Percentiles rank a stretch among this genome's conserved stretches.
Evolutionary conservation across 805 yeast genomes (phyloP).

Genomic region (Clavispora fructus): DNA sequence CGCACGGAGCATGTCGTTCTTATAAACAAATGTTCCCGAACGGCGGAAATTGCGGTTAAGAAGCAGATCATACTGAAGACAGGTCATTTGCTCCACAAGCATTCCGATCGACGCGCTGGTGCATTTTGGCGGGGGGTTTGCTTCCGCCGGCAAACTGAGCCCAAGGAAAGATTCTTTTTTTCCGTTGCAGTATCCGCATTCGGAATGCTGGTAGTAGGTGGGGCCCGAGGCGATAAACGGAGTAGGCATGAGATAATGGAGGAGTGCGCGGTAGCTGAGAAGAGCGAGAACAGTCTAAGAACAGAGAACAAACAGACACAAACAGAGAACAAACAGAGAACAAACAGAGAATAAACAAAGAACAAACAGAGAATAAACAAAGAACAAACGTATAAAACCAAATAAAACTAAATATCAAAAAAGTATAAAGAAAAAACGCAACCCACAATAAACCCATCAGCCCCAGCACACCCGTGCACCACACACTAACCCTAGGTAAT

Average conservation of each 20-base stretch:
- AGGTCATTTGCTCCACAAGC: constrained; percentile 40
- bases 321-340: no score
- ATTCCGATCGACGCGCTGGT: constrained; percentile 31
- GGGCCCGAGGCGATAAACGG: constrained; percentile 20
- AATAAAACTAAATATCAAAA: no score
- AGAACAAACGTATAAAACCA: no score
- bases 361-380: no score
- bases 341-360: no score
- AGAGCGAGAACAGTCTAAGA: no score
- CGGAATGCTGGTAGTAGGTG: constrained; percentile 35
- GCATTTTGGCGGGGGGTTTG: constrained; percentile 14
- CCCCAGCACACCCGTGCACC: no score
- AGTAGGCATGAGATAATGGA: neutral
- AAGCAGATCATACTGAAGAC: constrained; percentile 53
- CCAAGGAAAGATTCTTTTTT: constrained; percentile 30
- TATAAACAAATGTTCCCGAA: constrained; percentile 63
- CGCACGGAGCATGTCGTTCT: constrained; percentile 61
- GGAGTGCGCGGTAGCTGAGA: no score
- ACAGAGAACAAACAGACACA: no score
- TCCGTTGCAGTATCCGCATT: constrained; percentile 76
- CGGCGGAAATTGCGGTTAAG: constrained; percentile 76
- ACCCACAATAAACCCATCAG: no score
- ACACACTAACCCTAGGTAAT: no score
- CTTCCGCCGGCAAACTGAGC: constrained; percentile 19
- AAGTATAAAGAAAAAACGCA: no score